A percentile compares a stretch with the other conserved stretches of the same genome.
phyloP scores from a whole-genome alignment of 352 stramenopile species.

The Globisporangium rhizosaccharum region DNA sequence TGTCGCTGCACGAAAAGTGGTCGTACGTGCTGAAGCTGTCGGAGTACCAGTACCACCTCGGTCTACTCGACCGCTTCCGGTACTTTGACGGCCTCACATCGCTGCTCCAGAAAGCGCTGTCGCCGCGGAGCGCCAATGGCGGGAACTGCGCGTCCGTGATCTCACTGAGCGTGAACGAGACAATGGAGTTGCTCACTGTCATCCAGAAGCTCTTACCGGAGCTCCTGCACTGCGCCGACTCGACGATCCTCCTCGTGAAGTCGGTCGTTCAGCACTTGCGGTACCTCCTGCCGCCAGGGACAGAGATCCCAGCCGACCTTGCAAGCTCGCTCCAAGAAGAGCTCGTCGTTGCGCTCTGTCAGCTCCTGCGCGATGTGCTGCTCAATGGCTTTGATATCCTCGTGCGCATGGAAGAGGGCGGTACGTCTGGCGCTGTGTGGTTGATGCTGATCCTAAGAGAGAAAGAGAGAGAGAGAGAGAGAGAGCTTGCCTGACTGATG shows the following conservation, averaged over 20 bases:
- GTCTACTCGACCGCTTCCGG: slow-evolving; percentile 60
- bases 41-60: slow-evolving; percentile 77
- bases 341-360: slow-evolving; percentile 57
- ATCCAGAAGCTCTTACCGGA: slow-evolving; percentile 71
- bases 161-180: slow-evolving; percentile 58
- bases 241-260: slow-evolving; percentile 66
- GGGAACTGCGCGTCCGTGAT: slow-evolving; percentile 40
- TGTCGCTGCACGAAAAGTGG: slow-evolving; percentile 70
- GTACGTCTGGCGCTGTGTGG: slow-evolving; percentile 22
- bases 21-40: slow-evolving; percentile 80
- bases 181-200: slow-evolving; percentile 68
- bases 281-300: slow-evolving; percentile 61
- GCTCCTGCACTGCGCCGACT: slow-evolving; percentile 50
- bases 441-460: background rate
- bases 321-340: slow-evolving; percentile 57
- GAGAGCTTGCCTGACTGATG: background rate
- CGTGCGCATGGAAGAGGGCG: slow-evolving; percentile 76
- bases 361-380: slow-evolving; percentile 69
- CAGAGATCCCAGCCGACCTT: slow-evolving; percentile 30
- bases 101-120: slow-evolving; percentile 70
- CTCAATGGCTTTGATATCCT: slow-evolving; percentile 66
- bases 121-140: slow-evolving; percentile 31
- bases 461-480: too few relatives aligned
- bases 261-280: slow-evolving; percentile 71
- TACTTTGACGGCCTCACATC: slow-evolving; percentile 80